Evolutionary conservation across 352 stramenopile species (phyloP), one percentile per base, ranked within the genome.

Genomic region (Globisporangium splendens): DNA sequence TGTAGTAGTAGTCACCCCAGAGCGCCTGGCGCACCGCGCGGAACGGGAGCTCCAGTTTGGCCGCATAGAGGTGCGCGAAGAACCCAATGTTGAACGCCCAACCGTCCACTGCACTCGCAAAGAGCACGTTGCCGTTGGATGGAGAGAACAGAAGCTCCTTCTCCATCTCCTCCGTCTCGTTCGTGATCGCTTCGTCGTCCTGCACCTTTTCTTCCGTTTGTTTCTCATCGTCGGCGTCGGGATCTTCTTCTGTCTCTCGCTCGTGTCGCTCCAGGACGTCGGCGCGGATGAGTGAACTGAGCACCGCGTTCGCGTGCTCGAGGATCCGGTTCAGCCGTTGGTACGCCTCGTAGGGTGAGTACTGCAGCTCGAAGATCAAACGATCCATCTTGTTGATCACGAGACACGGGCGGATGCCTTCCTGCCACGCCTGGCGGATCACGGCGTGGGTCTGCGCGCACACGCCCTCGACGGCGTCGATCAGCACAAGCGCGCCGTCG

Each of bases 331-430:
- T 86, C 21, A 99, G 83, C 54, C 94, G 78, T 51, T 97, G 77
- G 78, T 98, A 98, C 8, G 93, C 91, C 62, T 98, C 95, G 20
- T 76, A 77, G 1, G 89, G 75, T 39, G 86, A 93, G 46, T 98
- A 86, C 55, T 96, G 89, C 24, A 98, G 72, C 70, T 98, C 92
- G 15, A 91, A 89, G 68, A 96, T 96, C 28, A 99, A 72, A 12
- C 96, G 84, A 73, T 99, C 96, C 57, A 99, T 88, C 71, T 99
- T 99, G 72, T 99, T 99, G 60, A 99, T 88, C 17, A 99, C 89
- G 22, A 99, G 81, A 60, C 97, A 95, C 8, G 94, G 91, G 4
- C 93, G 86, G 52, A 98, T 89, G 44, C 96, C 84, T 70, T 98
- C 93, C 33, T 93, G 70, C 77, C 95, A 97, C 31, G 96, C 96